These are phyloP conservation scores for Dactylorhiza incarnata DNA, from an alignment of 106 monocot species.

Conservation along the genomic window DNA sequence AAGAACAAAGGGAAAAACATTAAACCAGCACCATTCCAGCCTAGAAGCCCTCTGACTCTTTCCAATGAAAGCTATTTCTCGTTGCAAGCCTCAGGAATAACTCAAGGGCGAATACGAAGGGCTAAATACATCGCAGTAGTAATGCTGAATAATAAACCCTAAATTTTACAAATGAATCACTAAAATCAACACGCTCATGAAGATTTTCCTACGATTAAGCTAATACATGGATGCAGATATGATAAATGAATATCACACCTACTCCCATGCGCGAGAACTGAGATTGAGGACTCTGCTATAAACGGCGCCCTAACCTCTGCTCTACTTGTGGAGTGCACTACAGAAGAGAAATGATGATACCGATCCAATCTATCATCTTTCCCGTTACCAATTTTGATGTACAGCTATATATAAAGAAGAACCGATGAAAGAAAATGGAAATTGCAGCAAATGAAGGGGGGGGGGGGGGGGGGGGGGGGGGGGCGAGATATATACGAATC, in stretches of 20 bases:
- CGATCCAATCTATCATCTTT: background rate
- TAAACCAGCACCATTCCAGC: background rate
- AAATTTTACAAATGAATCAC: background rate
- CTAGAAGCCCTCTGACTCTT: background rate
- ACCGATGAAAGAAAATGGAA: background rate
- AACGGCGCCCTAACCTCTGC: background rate
- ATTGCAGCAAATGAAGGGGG: background rate
- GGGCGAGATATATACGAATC: conserved; percentile 26
- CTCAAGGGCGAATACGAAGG: background rate
- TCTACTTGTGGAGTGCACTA: background rate
- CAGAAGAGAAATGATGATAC: background rate
- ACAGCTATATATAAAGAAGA: background rate
- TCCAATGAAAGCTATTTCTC: background rate
- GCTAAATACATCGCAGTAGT: background rate
- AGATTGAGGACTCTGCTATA: too few species aligned
- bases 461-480: background rate
- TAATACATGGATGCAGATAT: background rate
- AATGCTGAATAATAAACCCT: background rate
- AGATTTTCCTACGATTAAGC: background rate
- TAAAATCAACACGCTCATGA: background rate
- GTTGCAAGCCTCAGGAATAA: background rate
- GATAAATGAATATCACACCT: too few species aligned
- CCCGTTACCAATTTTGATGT: background rate
- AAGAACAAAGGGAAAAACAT: too few species aligned
- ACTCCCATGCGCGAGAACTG: too few species aligned